phyloP scores from a whole-genome alignment of 768 basidiomycete genomes.

The Hypsizygus marmoreus region DNA sequence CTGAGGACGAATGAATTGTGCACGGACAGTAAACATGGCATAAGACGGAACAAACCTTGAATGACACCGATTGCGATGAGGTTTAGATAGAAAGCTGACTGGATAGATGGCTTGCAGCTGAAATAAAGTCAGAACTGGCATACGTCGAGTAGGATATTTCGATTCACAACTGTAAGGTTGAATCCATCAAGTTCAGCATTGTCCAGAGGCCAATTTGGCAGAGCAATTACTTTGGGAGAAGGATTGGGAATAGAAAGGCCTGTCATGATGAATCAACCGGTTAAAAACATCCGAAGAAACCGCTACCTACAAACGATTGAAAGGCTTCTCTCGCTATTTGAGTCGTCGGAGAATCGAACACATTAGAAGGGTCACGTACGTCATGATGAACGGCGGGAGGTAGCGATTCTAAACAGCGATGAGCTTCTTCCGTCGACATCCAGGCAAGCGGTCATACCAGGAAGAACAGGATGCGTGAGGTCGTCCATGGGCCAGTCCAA shows the following conservation, averaged over 20 bases:
- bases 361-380: conserved; percentile 14
- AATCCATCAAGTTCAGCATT: neutral
- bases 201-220: neutral
- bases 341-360: conserved; percentile 1
- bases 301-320: conserved; percentile 20
- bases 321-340: conserved; percentile 11
- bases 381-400: conserved; percentile 24
- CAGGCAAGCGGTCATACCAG: conserved; percentile 25
- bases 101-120: conserved; percentile 32
- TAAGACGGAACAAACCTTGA: conserved; percentile 29
- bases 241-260: conserved; percentile 27
- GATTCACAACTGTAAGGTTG: conserved; percentile 25
- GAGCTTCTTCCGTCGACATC: neutral
- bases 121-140: neutral
- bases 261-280: conserved; percentile 6
- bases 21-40: neutral
- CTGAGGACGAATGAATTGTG: conserved; percentile 20
- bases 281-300: neutral
- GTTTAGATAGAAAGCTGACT: conserved; percentile 24
- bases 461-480: conserved; percentile 38
- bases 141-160: conserved; percentile 3
- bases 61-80: conserved; percentile 32
- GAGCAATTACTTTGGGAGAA: conserved; percentile 22
- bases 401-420: conserved; percentile 33
- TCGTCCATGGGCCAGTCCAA: conserved; percentile 38